A percentile compares a stretch with the other conserved stretches of the same genome.
These are phyloP conservation scores for Globisporangium heterothallicum DNA, from an alignment of 352 stramenopile genomes.

Conservation along the genomic window DNA sequence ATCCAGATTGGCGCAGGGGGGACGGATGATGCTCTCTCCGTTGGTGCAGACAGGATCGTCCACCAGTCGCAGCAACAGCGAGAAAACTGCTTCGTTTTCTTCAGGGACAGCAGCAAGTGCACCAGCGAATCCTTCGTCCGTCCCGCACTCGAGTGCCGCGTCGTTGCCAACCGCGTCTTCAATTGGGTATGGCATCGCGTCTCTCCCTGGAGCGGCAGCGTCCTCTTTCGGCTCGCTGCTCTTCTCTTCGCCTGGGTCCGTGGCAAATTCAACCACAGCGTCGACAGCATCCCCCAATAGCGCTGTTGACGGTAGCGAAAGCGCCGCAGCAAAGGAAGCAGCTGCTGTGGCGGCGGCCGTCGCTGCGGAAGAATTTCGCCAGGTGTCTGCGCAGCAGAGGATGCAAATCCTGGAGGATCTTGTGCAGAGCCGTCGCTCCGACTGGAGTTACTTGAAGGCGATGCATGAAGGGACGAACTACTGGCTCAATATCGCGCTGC, in stretches of 20 bases:
- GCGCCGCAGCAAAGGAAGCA: conserved; percentile 9
- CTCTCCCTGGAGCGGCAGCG: conserved; percentile 10
- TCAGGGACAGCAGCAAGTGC: neutral
- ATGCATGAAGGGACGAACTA: conserved; percentile 79
- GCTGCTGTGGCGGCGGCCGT: conserved; percentile 7
- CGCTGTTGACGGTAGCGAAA: neutral
- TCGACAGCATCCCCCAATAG: neutral
- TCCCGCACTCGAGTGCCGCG: neutral
- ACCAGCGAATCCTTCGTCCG: neutral
- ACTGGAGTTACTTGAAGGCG: conserved; percentile 78
- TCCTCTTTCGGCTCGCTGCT: conserved; percentile 39
- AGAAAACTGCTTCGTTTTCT: conserved; percentile 1
- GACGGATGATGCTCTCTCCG: conserved; percentile 51
- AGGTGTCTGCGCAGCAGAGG: conserved; percentile 59
- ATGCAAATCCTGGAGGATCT: conserved; percentile 72
- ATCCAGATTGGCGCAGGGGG: conserved; percentile 49
- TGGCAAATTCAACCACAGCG: conserved; percentile 9
- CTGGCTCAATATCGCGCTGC: conserved; percentile 74
- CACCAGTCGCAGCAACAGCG: conserved; percentile 2
- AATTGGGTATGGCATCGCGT: conserved; percentile 24
- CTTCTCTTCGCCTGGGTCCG: conserved; percentile 26
- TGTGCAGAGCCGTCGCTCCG: conserved; percentile 58
- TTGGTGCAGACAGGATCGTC: conserved; percentile 15
- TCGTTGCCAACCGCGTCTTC: conserved; percentile 4
- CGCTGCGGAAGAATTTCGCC: conserved; percentile 32